Base-by-base conservation (phyloP, 2,329 filamentous ascomycete species). In the Nemania bipapillata region DNA sequence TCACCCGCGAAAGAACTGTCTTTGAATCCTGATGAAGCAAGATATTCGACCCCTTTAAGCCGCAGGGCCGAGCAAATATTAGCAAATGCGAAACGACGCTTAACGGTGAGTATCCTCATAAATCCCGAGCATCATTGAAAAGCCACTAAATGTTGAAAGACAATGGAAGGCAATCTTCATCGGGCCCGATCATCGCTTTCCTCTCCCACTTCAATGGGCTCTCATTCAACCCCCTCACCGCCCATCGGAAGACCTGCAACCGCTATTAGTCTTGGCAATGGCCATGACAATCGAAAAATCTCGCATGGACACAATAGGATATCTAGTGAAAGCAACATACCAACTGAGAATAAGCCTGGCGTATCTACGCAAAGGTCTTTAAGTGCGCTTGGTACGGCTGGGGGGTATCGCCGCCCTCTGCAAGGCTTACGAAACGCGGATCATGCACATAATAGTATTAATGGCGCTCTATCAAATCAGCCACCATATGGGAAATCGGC, bases 91-190 rank as follows among this genome's bases (percentile, higher is more conserved):
- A 97, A 97, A 82, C 91, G 90, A 79, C 87, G 94, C 74, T 84
- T 98, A 69, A 96, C 92, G 77, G 93, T 96, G 85, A 79, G 92
- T 81, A 12, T 24, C 45, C 54, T 45, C 32, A 49, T 57, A 26
- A 30, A 30, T 20, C 12, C n/a, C 61, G 9, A 59, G 42, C 24
- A n/a, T 47, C 15, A 7, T n/a, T 49, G 49, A 42, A 40, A 4
- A 7, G n/a, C 26, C 57, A 56, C 76, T 80, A 70, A 81, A 68
- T 52, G 40, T 42, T 63, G 57, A 24, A 78, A 96, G 93, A 92
- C 92, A 35, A 97, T 97, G 94, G 95, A 97, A 81, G 93, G 91
- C 42, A 97, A 97, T 74, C 84, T 97, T 22, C 90, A 87, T 65
- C 90, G 93, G 69, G 94, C 93, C 32, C 88, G 93, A 74, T 89